Percentiles rank a stretch among this genome's conserved stretches.
Evolutionary conservation across 1,284 basidiomycete species (phyloP).

Genomic region (Pholiota adiposa): DNA sequence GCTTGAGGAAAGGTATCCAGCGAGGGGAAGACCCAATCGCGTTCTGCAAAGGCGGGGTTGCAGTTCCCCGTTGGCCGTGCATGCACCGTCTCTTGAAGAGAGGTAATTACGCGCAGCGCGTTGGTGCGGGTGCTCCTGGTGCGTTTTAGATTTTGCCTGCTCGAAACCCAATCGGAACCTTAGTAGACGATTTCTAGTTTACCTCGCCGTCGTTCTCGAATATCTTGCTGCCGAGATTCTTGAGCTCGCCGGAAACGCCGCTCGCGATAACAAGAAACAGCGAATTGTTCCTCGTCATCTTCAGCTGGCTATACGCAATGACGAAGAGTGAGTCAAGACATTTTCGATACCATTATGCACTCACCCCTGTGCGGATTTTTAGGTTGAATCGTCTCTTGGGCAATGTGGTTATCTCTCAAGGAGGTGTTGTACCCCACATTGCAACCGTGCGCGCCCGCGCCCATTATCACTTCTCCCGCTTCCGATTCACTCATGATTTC

Average conservation of each 20-base stretch:
- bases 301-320: constrained; percentile 88
- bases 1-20: constrained; percentile 62
- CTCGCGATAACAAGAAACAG: constrained; percentile 85
- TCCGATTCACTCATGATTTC: not conserved
- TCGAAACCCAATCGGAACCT: no score
- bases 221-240: constrained; percentile 91
- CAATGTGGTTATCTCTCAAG: constrained; percentile 88
- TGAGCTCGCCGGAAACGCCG: constrained; percentile 88
- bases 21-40: constrained; percentile 69
- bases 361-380: constrained; percentile 7
- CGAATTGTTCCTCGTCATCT: constrained; percentile 90
- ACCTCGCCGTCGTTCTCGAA: constrained; percentile 77
- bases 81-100: constrained; percentile 71
- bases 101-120: constrained; percentile 58
- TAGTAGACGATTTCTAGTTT: constrained; percentile 60
- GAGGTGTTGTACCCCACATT: constrained; percentile 80
- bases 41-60: constrained; percentile 64
- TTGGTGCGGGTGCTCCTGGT: constrained; percentile 79
- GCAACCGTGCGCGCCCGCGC: constrained; percentile 39
- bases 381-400: constrained; percentile 76
- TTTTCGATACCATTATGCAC: not conserved
- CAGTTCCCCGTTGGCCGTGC: constrained; percentile 84
- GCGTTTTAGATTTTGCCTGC: constrained; percentile 37
- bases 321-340: constrained; percentile 64
- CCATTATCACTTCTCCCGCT: not conserved